Evolutionary conservation across 805 yeast species (phyloP), one percentile per base, ranked within the genome.

Genomic region (Pichia kluyveri): DNA sequence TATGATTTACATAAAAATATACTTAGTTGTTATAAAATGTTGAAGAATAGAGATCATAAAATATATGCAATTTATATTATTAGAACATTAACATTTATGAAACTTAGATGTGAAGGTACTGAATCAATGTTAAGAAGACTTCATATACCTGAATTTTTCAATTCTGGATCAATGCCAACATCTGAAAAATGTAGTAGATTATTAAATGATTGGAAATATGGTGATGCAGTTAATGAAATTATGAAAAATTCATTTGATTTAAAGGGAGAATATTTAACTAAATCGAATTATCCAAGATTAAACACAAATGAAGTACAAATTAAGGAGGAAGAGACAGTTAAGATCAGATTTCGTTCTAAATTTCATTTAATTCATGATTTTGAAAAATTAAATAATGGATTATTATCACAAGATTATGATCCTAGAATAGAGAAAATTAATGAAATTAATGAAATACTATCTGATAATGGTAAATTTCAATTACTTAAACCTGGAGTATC

Each of bases 371-470:
- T 45, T 14, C 14, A 15, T 7, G 48, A 45, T 41, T 45, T 45
- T 41, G 44, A 41, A 18, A 17, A 18, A 9, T 28, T 43, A 14
- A 45, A 41, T 17, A 30, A 40, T 4, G 48, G 48, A 14, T 36
- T 45, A 3, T 31, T 45, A 37, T 45, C 48, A 32, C 19, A 36
- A 8, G 48, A 45, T 37, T 45, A 37, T 45, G 48, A 45, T 37
- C 40, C 43, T 2, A 34, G 37, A 34, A 4, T 3, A 2, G 12
- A 3, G 4, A 15, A 15, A 10, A 14, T 2, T 34, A 34, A 2
- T 2, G 37, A 34, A 34, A 15, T 8, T 14, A 15, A 7, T 10
- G 6, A 1, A 5, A 4, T 15, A 10, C 5, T 7, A 10, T 34
- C 12, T 34, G 37, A 34, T 14, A 10, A 8, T 14, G 17, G 9